Evolutionary conservation across 305 asterid genomes (phyloP), one percentile per base, ranked within the genome.

Genomic region (Salvia sclarea): DNA sequence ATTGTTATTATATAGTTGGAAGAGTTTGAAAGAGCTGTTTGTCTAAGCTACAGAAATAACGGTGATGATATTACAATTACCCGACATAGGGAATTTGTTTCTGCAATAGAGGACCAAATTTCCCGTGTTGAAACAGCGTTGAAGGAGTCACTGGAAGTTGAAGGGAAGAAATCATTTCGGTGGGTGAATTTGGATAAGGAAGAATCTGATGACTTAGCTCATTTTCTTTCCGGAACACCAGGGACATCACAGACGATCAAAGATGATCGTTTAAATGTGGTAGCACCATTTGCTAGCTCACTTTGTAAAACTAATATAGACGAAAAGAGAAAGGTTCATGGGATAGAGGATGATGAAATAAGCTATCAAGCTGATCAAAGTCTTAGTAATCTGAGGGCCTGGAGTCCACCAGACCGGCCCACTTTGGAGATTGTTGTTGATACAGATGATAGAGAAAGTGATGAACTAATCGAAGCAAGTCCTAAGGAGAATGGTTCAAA

Each of bases 21-120:
- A 68, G 97, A 91, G 82, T 91, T 91, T 79, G 97, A 88, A 61
- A 84, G 74, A 74, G 97, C 96, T 25, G 94, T 87, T 74, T 77
- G 81, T 71, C 66, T 80, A 74, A 89, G 98, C 83, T 83, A 87
- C 86, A 79, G 77, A 80, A 85, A 70, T 24, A 76, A 52, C n/a
- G 78, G 80, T 14, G 87, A 87, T 58, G 93, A 87, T 69, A 52
- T 82, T 48, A 84, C 94, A 53, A 77, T 82, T 35, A 79, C 81
- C 37, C 82, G 98, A 47, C 96, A 91, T 68, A 83, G 76, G 75
- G 86, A 88, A 68, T 91, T 91, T 76, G 80, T 87, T 66, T 80
- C 91, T n/a, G 91, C 79, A 13, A 81, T 91, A 13, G 86, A 87
- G 76, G 79, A 71, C 50, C 98, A 89, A 74, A 87, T 89, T 71